Evolutionary conservation across 768 basidiomycete species (phyloP), one percentile per base, ranked within the genome.

Genomic region (Naganishia friedmannii): DNA sequence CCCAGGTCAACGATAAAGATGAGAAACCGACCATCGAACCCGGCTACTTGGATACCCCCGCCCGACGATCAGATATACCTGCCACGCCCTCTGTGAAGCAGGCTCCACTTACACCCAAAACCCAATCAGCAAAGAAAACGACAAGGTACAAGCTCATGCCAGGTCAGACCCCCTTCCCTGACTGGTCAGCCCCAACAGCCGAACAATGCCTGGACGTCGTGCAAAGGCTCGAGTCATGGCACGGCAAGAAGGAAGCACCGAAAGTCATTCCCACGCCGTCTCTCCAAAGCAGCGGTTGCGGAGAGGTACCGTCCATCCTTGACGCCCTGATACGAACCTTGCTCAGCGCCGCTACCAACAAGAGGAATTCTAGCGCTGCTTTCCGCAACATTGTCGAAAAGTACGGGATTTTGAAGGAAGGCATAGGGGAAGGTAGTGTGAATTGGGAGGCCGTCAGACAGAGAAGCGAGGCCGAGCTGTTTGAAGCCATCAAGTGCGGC

Each of bases 281-380:
- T 3, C 69, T 66, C 6, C 60, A 26, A 3, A 65, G 73, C 23
- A 72, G 77, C 19, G 78, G 78, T 63, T 79, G 78, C 58, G 78
- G 78, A 5, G 75, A 77, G 45, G 74, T 73, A 32, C 77, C 78
- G 1, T 74, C 75, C 5, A 75, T 79, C 2, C 66, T 79, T 19
- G 78, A 79, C 56, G 76, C 77, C 0, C 51, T 79, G 57, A 74
- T 79, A 1, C 71, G 78, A 39, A 79, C 78, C 28, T 74, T 77
- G 26, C 63, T 79, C 28, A 75, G 73, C 3, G 76, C 77, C 29
- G 77, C 77, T 45, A 79, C 78, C 0, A 75, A 71, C 31, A 71
- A 72, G 53, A 54, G 67, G 19, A 79, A 79, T 42, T 76, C 77
- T 7, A 73, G 73, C 9, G 53, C 76, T 21, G 78, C 78, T 0